Base-by-base conservation (phyloP, 1,139 yeast species). In the Taiozyma sp. region DNA sequence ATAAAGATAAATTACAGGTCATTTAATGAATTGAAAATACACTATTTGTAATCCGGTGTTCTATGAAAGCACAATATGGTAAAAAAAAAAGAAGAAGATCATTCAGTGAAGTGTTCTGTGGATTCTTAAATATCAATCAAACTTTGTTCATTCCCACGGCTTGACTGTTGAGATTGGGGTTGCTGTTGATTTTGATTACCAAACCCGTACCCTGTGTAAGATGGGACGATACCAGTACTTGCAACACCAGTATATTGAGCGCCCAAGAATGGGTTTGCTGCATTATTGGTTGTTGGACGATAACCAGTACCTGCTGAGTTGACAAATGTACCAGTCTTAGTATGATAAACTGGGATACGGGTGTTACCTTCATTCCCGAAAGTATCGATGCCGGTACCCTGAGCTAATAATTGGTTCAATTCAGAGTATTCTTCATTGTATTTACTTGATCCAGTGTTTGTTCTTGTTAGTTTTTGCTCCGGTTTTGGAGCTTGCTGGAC, bases 371-470 rank as follows among this genome's bases (percentile, higher is more conserved):
- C 85, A 68, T 93, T 93, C 69, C 99, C 99, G 69, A 89, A 93
- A 0, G 98, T 92, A 69, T 93, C 99, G 52, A 91, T 75, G 27
- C 97, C 98, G 1, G 96, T 88, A 40, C 97, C 97, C 51, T 84
- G 81, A 13, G 96, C 87, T 58, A 92, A 76, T 53, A 92, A 74
- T 54, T 80, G 79, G 69, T 92, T 91, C 64, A 92, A 78, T 58
- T 88, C 93, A 22, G 91, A 72, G 75, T 80, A 70, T 69, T 82
- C 76, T 65, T 86, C 75, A 49, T 74, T 70, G 59, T 77, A 72
- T 46, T 66, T 68, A 57, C 75, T 75, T 38, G 72, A 71, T 2
- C 81, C 82, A 2, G 82, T 76, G 47, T 73, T 66, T 3, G 73
- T 70, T 55, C 70, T 76, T 14, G 65, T 44, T 47, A 79, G 77